Conservation (phyloP, 106 monocot species). For the Platanthera zijinensis region DNA sequence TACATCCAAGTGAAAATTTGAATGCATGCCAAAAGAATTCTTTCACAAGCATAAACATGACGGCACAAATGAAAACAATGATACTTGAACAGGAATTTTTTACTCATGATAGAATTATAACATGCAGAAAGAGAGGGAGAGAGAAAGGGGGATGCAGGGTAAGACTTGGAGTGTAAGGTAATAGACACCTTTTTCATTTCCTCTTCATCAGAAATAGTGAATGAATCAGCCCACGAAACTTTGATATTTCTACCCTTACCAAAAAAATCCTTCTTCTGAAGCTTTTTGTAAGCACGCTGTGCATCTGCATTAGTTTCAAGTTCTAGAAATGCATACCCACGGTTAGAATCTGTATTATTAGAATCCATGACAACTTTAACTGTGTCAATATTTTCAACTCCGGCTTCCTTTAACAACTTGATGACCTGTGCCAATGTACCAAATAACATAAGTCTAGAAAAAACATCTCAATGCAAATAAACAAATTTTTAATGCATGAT, state of each 20-base stretch:
- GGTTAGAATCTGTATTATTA: slow-evolving; percentile 39
- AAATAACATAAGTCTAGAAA: not conserved
- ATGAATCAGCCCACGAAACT: slow-evolving; percentile 81
- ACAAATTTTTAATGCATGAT: not conserved
- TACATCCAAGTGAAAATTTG: not conserved
- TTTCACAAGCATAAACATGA: not conserved
- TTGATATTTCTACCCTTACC: slow-evolving; percentile 60
- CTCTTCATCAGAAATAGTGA: slow-evolving; percentile 73
- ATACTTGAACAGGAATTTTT: too few relatives aligned
- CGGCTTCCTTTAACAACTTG: slow-evolving; percentile 49
- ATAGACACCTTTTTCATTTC: slow-evolving; percentile 71
- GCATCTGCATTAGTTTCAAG: slow-evolving; percentile 89
- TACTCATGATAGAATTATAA: too few relatives aligned
- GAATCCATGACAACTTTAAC: slow-evolving; percentile 60
- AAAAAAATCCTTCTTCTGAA: slow-evolving; percentile 76
- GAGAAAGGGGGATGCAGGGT: not conserved
- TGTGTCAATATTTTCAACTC: slow-evolving; percentile 80
- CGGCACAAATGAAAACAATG: too few relatives aligned
- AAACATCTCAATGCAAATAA: not conserved
- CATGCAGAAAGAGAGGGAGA: too few relatives aligned
- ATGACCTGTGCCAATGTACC: slow-evolving; percentile 33
- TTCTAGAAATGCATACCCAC: slow-evolving; percentile 91
- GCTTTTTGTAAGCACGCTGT: slow-evolving; percentile 63
- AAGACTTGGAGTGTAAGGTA: not conserved
- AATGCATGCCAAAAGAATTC: not conserved